phyloP scores from a whole-genome alignment of 495 filamentous ascomycete genomes.

The Hypoxylon perforatum region DNA sequence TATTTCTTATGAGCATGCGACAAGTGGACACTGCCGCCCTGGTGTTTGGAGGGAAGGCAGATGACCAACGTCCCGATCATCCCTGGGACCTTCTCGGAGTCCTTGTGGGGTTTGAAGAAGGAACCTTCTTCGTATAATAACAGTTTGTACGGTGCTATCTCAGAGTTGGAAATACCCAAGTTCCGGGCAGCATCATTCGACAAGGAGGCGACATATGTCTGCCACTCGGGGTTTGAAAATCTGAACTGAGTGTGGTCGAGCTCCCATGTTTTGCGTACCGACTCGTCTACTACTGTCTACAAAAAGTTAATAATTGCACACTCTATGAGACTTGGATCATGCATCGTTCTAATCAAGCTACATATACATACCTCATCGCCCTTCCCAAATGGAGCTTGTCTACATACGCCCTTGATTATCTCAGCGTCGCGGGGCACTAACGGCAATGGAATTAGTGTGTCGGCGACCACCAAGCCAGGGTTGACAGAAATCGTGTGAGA shows the following conservation, averaged over 20 bases:
- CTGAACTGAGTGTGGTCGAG: slow-evolving; percentile 54
- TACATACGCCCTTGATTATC: slow-evolving; percentile 46
- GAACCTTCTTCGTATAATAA: slow-evolving; percentile 65
- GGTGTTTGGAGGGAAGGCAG: slow-evolving; percentile 61
- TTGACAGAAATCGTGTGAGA: slow-evolving; percentile 33
- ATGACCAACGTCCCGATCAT: slow-evolving; percentile 63
- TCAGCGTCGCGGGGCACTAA: slow-evolving; percentile 52
- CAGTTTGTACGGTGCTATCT: slow-evolving; percentile 64
- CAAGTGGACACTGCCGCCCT: slow-evolving; percentile 61
- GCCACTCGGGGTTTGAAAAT: slow-evolving; percentile 57
- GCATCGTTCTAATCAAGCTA: not conserved
- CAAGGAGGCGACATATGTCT: slow-evolving; percentile 61
- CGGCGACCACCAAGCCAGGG: slow-evolving; percentile 53
- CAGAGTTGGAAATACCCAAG: slow-evolving; percentile 61
- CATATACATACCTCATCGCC: slow-evolving; percentile 37
- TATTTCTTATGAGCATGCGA: slow-evolving; percentile 50
- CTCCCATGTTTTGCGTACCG: slow-evolving; percentile 63
- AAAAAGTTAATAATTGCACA: not conserved
- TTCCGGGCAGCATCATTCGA: slow-evolving; percentile 58
- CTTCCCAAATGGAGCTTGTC: slow-evolving; percentile 59
- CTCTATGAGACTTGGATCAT: not conserved
- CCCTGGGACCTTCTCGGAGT: slow-evolving; percentile 65
- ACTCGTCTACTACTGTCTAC: slow-evolving; percentile 56
- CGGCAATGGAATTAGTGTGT: slow-evolving; percentile 55
- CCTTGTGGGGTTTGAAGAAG: slow-evolving; percentile 62